Evolutionary conservation across 73 alveolate species (phyloP).

Genomic region (Effrenium voratum): DNA sequence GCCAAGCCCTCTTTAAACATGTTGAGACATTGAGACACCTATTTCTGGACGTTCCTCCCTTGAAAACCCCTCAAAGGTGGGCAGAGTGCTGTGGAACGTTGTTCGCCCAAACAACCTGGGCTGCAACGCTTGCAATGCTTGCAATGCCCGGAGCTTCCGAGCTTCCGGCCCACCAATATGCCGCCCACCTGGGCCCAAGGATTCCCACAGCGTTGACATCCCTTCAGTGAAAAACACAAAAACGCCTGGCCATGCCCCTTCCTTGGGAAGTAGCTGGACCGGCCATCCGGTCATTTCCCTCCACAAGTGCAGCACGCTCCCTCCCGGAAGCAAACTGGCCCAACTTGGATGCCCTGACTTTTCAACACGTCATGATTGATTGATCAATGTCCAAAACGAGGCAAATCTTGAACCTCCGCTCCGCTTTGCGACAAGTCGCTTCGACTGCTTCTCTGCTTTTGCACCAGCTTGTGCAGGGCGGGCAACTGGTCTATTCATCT

Average conservation of each 20-base stretch:
- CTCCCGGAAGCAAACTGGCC: not conserved
- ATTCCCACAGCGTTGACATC: not conserved
- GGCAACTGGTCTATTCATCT: not conserved
- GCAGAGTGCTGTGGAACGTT: not conserved
- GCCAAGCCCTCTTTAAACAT: not conserved
- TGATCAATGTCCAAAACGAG: not conserved
- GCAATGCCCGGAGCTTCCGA: not conserved
- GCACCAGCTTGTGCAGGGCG: not conserved
- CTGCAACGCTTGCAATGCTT: not conserved
- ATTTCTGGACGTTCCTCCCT: not conserved
- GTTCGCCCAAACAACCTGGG: not conserved
- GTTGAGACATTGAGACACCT: not conserved
- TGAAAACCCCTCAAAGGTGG: not conserved
- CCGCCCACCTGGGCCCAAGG: conserved; percentile 49
- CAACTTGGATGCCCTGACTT: not conserved
- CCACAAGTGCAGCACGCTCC: not conserved
- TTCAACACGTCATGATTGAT: not conserved
- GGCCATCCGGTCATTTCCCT: not conserved
- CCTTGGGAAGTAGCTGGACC: not conserved
- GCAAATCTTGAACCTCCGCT: no score
- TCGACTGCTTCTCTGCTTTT: not conserved
- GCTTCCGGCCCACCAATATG: conserved; percentile 31
- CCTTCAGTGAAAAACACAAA: not conserved
- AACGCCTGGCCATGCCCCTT: not conserved
- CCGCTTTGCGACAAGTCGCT: not conserved